Conservation (phyloP, 2,329 filamentous ascomycete genomes). For the Sclerotinia spermophila region DNA sequence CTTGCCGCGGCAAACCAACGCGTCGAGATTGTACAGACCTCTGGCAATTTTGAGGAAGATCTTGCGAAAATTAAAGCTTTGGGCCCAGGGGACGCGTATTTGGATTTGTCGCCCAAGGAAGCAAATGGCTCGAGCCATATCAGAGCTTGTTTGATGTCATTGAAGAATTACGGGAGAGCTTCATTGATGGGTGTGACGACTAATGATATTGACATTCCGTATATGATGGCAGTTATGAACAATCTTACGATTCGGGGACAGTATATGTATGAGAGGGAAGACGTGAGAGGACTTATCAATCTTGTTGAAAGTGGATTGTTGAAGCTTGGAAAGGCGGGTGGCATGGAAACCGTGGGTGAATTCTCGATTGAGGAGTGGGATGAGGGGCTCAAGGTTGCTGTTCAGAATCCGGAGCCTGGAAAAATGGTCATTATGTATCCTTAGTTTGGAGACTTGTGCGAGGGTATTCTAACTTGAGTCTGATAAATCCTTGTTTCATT, state of each 20-base stretch:
- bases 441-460: neutral
- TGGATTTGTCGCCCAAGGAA: constrained; percentile 46
- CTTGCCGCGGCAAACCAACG: constrained; percentile 35
- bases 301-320: constrained; percentile 39
- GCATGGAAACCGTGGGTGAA: constrained; percentile 6
- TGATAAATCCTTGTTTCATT: neutral
- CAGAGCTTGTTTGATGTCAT: constrained; percentile 36
- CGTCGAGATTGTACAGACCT: constrained; percentile 43
- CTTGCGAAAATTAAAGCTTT: constrained; percentile 27
- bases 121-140: constrained; percentile 43
- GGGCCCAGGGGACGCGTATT: constrained; percentile 41
- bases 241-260: constrained; percentile 42
- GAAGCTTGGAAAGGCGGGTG: constrained; percentile 16
- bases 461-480: neutral
- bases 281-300: constrained; percentile 42
- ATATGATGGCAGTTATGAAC: constrained; percentile 34
- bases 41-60: constrained; percentile 39
- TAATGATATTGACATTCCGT: constrained; percentile 35
- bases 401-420: constrained; percentile 29
- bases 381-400: constrained; percentile 18
- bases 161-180: constrained; percentile 35
- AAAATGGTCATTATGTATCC: neutral
- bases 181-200: constrained; percentile 37
- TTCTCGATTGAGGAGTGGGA: constrained; percentile 22
- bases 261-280: constrained; percentile 45